Conservation (phyloP, 371 early-diverging fungal genomes). For the Amoeboaphelidium occidentale region DNA sequence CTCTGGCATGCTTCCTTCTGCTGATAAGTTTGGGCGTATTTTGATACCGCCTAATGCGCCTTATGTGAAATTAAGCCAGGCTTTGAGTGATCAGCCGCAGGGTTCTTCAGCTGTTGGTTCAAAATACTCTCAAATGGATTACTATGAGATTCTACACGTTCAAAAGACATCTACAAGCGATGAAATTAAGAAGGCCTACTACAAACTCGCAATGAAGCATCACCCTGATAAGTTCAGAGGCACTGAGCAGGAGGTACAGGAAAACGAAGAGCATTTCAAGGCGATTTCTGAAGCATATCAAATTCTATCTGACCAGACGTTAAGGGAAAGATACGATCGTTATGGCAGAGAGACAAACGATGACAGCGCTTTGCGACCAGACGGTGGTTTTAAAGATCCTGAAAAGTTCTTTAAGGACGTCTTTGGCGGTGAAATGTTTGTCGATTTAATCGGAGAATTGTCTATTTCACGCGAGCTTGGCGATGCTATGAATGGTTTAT, state of each 20-base stretch:
- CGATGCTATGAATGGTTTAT: conserved; percentile 29
- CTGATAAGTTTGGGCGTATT: no score
- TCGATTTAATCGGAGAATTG: conserved; percentile 82
- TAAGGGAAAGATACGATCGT: background rate
- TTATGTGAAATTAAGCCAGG: no score
- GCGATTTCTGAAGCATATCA: background rate
- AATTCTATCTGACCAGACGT: background rate
- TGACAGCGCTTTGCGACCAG: no score
- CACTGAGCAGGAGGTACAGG: background rate
- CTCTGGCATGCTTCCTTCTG: no score
- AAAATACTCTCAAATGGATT: no score
- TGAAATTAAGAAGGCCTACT: conserved; percentile 10
- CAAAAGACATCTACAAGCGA: conserved; percentile 1
- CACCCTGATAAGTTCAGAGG: background rate
- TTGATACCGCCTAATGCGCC: no score
- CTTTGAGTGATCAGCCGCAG: no score
- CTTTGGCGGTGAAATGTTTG: conserved; percentile 72
- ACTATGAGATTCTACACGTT: conserved; percentile 5
- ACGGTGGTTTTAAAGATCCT: conserved; percentile 63
- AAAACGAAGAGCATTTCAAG: background rate
- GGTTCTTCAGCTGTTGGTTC: no score
- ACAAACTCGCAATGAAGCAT: conserved; percentile 3
- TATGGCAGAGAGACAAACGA: no score
- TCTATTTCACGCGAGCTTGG: conserved; percentile 74
- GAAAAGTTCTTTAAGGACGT: conserved; percentile 74